Evolutionary conservation across 768 basidiomycete species (phyloP).

Genomic region (Macrocybe gigantea): DNA sequence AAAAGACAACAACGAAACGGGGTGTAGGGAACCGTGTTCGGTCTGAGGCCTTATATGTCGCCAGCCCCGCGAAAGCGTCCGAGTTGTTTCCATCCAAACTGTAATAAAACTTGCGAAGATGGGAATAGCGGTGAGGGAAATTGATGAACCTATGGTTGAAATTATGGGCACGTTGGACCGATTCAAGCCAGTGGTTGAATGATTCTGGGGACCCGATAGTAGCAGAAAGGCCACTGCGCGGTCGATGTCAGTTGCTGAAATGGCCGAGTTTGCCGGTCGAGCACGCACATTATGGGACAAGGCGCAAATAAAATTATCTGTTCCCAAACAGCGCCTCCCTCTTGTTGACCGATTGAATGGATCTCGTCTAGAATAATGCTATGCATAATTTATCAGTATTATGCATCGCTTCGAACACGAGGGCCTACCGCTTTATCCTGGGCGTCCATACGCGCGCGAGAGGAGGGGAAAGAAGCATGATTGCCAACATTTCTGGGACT

Average conservation of each 20-base stretch:
- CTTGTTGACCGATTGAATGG: conserved; percentile 66
- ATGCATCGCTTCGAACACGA: background rate
- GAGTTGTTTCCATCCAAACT: conserved; percentile 15
- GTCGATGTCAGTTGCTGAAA: background rate
- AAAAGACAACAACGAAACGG: conserved; percentile 52
- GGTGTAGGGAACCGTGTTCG: conserved; percentile 55
- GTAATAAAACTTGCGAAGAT: conserved; percentile 65
- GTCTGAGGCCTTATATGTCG: conserved; percentile 27
- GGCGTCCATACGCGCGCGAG: conserved; percentile 58
- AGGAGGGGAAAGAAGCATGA: conserved; percentile 63
- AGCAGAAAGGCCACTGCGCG: conserved; percentile 60
- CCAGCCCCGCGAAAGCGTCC: conserved; percentile 31
- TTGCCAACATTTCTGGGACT: conserved; percentile 65
- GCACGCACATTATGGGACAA: conserved; percentile 61
- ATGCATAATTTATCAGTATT: conserved; percentile 3
- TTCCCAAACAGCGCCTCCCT: conserved; percentile 69
- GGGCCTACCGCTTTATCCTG: conserved; percentile 48
- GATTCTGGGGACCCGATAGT: conserved; percentile 61
- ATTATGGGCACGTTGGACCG: conserved; percentile 53
- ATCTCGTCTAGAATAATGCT: conserved; percentile 69
- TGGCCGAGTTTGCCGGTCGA: background rate
- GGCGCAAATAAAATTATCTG: conserved; percentile 67
- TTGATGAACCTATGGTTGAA: conserved; percentile 55
- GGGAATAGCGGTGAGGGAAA: conserved; percentile 67
- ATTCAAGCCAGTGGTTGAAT: conserved; percentile 62